Evolutionary conservation across 140 eudicot genomes (phyloP).

Genomic region (Anethum foeniculum): DNA sequence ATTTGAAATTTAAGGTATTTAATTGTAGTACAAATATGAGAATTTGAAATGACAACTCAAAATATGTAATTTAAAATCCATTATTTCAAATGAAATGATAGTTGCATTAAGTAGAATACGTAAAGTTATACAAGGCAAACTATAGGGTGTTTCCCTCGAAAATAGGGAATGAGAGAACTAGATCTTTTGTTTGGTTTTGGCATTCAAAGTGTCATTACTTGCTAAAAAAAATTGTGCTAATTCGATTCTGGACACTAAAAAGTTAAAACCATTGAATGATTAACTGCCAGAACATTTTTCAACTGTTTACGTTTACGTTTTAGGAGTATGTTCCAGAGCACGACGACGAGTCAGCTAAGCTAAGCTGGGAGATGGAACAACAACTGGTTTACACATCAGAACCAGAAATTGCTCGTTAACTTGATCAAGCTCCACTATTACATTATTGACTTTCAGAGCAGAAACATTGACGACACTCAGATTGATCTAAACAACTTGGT

Average conservation of each 20-base stretch:
- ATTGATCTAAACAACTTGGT: not conserved
- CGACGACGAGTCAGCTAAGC: conserved; percentile 32
- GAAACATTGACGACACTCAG: not conserved
- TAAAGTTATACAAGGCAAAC: no score
- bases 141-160: not conserved
- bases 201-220: not conserved
- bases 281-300: not conserved
- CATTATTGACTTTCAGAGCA: not conserved
- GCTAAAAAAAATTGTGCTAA: not conserved
- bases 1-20: no score
- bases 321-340: conserved; percentile 41
- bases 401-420: conserved; percentile 65
- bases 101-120: not conserved
- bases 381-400: conserved; percentile 46
- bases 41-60: no score
- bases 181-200: no score
- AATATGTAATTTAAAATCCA: no score
- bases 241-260: not conserved
- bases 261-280: not conserved
- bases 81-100: no score
- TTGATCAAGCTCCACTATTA: not conserved
- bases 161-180: not conserved
- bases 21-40: no score
- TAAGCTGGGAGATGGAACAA: conserved; percentile 92
- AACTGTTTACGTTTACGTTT: no score